Base-by-base conservation (phyloP, 1,284 basidiomycete genomes). In the Irpex lacteus region DNA sequence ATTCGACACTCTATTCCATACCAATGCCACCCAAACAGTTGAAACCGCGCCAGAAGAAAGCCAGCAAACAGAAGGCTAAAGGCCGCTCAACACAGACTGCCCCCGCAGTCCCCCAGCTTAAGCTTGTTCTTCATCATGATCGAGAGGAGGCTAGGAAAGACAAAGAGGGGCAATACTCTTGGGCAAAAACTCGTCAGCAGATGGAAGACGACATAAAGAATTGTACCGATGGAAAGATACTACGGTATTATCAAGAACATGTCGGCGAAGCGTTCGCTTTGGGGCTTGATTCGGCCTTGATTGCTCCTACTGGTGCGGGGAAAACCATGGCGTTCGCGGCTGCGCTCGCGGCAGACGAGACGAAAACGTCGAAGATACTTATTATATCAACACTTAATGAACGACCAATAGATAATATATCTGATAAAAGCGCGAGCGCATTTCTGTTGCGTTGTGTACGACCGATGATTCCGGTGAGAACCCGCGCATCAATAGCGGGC, bases 301-400 rank as follows among this genome's bases (percentile, higher is more conserved):
- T 78, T 55, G 75, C 77, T 2, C 73, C 73, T 6, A 77, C 75
- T 5, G 74, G 77, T 0, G 66, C 71, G 1, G 76, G 76, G 1
- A 78, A 79, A 63, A 79, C 77, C 0, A 70, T 78, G 21, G 76
- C 77, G 0, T 79, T 78, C 61, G 69, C 75, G 49, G 61, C 77
- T 63, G 75, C 74, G 0, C 62, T 76, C 2, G 50, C 73, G 5
- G 61, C 65, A 4, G 59, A 67, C 37, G 47, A 60, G 63, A 60
- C 50, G 11, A 50, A 1, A 60, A 68, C 36, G 56, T 73, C 70
- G 60, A 73, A 68, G 18, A 53, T 73, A 0, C 61, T 77, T 8
- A 66, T 78, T 0, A 70, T 77, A 4, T 78, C 76, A 0, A 77
- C 77, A 1, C 62, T 79, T 15, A 76, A 75, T 60, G 67, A 70